Percentiles rank a stretch among this genome's conserved stretches.
phyloP scores from a whole-genome alignment of 78 protist genomes.

The Guillardia theta region DNA sequence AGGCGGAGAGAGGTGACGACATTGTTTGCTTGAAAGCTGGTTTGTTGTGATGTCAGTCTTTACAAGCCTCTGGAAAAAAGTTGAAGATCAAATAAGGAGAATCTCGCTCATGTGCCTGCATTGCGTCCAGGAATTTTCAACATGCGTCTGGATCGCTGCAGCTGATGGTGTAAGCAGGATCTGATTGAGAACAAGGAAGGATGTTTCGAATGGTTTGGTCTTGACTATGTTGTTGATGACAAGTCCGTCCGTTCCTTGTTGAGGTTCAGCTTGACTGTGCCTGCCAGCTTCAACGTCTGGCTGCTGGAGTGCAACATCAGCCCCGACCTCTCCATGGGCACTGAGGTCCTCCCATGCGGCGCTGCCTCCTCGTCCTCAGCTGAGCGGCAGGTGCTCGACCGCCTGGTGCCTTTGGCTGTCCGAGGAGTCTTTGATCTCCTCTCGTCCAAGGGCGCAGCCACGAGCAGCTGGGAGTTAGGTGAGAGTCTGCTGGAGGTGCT shows the following conservation, averaged over 20 bases:
- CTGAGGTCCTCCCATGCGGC: neutral
- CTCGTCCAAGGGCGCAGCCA: too few species aligned
- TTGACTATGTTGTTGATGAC: neutral
- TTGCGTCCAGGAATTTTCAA: too few species aligned
- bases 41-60: too few species aligned
- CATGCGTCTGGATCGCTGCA: too few species aligned
- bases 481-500: too few species aligned
- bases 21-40: too few species aligned
- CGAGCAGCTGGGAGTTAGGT: too few species aligned
- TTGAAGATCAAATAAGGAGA: neutral
- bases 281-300: neutral
- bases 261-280: too few species aligned
- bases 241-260: too few species aligned
- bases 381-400: neutral
- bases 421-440: neutral
- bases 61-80: neutral
- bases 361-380: neutral
- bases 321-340: neutral
- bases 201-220: constrained; percentile 23
- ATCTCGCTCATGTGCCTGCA: neutral
- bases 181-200: neutral
- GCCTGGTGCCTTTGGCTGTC: neutral
- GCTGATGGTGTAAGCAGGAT: too few species aligned
- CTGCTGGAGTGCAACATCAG: constrained; percentile 4
- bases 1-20: neutral